phyloP scores from a whole-genome alignment of 2,329 filamentous ascomycete species.

The Aspergillus sp. region DNA sequence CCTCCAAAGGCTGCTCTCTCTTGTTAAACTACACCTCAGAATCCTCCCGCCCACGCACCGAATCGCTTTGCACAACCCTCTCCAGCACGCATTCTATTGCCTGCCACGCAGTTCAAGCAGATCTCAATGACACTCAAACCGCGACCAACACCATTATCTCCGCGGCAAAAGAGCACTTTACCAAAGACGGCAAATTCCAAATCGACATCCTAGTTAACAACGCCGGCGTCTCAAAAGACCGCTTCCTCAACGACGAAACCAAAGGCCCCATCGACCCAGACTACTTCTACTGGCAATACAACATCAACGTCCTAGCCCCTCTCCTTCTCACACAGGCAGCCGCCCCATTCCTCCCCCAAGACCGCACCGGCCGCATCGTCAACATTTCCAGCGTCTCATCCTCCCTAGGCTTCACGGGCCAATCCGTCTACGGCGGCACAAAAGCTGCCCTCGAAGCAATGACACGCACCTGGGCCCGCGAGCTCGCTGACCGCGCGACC shows the following conservation, averaged over 20 bases:
- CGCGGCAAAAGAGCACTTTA: constrained; percentile 54
- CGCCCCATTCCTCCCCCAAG: constrained; percentile 60
- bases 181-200: constrained; percentile 47
- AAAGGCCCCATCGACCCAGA: constrained; percentile 53
- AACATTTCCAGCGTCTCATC: constrained; percentile 56
- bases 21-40: constrained; percentile 66
- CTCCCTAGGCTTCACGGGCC: constrained; percentile 50
- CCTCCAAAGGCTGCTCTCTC: constrained; percentile 62
- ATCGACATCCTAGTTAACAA: constrained; percentile 87
- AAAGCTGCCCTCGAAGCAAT: constrained; percentile 63
- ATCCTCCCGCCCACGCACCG: constrained; percentile 48
- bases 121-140: constrained; percentile 58
- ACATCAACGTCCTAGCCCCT: constrained; percentile 75
- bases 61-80: constrained; percentile 52
- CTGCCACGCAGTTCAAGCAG: constrained; percentile 61
- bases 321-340: constrained; percentile 70
- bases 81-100: constrained; percentile 51
- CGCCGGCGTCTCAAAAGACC: constrained; percentile 55
- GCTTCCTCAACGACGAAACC: constrained; percentile 56
- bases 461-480: constrained; percentile 62
- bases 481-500: constrained; percentile 55
- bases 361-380: constrained; percentile 60
- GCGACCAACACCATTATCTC: constrained; percentile 52
- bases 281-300: constrained; percentile 67
- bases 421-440: constrained; percentile 58